Evolutionary conservation across 306 rosid genomes (phyloP).

Genomic region (Vicia villosa): DNA sequence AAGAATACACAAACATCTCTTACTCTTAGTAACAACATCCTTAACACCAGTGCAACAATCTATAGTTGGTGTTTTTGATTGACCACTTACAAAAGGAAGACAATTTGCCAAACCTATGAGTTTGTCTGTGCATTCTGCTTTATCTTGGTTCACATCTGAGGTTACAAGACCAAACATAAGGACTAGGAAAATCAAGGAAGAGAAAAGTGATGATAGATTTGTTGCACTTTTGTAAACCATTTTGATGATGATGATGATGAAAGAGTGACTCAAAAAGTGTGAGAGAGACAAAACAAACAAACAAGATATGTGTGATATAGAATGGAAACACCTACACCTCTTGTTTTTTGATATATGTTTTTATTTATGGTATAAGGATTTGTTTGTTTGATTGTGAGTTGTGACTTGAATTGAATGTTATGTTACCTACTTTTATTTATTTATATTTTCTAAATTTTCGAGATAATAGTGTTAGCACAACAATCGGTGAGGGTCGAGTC

Average conservation of each 20-base stretch:
- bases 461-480: no score
- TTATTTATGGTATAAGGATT: background rate
- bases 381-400: background rate
- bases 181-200: slow-evolving; percentile 30
- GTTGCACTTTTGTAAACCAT: slow-evolving; percentile 34
- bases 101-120: slow-evolving; percentile 55
- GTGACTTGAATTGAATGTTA: background rate
- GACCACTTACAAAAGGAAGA: slow-evolving; percentile 61
- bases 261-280: background rate
- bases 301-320: no score
- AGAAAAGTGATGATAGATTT: slow-evolving; percentile 28
- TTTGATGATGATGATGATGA: background rate
- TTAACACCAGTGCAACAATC: slow-evolving; percentile 77
- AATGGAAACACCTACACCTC: background rate
- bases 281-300: background rate
- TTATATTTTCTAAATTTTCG: background rate
- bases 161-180: slow-evolving; percentile 42
- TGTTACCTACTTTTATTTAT: background rate
- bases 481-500: no score
- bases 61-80: slow-evolving; percentile 61
- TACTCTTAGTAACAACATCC: slow-evolving; percentile 54
- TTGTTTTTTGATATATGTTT: background rate
- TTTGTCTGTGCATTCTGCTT: slow-evolving; percentile 64
- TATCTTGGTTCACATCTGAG: slow-evolving; percentile 64
- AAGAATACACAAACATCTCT: slow-evolving; percentile 68